Evolutionary conservation across 2,329 filamentous ascomycete genomes (phyloP).

Genomic region (Amauroascus verrucosus): DNA sequence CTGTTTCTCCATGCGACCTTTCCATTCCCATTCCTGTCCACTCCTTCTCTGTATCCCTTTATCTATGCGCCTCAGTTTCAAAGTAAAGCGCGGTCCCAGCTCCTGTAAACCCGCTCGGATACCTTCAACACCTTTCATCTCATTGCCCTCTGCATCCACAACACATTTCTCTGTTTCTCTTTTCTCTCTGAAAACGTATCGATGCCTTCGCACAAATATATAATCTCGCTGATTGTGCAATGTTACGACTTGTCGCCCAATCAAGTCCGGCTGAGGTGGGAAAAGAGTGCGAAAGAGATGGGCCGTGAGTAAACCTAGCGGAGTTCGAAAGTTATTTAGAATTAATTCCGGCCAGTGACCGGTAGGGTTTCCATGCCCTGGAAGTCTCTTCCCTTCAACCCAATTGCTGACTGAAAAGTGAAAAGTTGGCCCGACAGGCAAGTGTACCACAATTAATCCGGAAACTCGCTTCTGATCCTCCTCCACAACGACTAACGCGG

Average conservation of each 20-base stretch:
- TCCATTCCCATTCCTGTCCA: conserved; percentile 93
- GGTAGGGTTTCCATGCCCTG: conserved; percentile 82
- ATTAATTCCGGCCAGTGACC: conserved; percentile 83
- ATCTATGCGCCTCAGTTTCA: conserved; percentile 85
- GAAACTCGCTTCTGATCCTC: conserved; percentile 81
- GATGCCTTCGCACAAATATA: conserved; percentile 81
- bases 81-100: conserved; percentile 68
- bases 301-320: conserved; percentile 77
- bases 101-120: conserved; percentile 85
- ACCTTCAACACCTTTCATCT: conserved; percentile 72
- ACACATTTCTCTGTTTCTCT: conserved; percentile 77
- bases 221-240: conserved; percentile 93
- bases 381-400: conserved; percentile 76
- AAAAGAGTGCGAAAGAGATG: conserved; percentile 72
- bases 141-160: conserved; percentile 67
- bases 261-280: conserved; percentile 70
- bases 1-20: conserved; percentile 86
- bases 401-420: conserved; percentile 88
- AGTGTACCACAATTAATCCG: conserved; percentile 71
- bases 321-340: conserved; percentile 90
- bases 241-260: conserved; percentile 81
- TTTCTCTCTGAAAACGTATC: conserved; percentile 90
- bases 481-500: conserved; percentile 70
- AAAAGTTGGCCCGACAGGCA: conserved; percentile 79
- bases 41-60: conserved; percentile 69